These are phyloP conservation scores for Linnemannia elongata DNA, from an alignment of 192 early-diverging fungal species.

Conservation along the genomic window DNA sequence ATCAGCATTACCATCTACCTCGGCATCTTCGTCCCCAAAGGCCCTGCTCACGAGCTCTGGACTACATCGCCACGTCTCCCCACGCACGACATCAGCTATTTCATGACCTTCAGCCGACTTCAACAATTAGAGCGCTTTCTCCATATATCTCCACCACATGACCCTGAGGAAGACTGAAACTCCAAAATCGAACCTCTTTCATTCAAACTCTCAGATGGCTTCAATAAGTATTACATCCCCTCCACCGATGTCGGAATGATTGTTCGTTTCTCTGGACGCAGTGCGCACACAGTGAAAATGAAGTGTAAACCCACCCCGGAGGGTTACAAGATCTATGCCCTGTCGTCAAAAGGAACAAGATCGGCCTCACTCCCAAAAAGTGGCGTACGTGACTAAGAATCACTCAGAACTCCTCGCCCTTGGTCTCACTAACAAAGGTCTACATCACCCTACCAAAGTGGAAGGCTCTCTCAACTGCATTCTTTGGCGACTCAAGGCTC, in stretches of 20 bases:
- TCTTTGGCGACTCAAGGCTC: no score
- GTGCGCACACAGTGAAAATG: constrained; percentile 29
- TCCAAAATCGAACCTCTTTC: constrained; percentile 32
- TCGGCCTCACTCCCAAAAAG: no score
- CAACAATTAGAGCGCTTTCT: constrained; percentile 37
- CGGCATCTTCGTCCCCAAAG: constrained; percentile 16
- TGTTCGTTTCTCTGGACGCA: constrained; percentile 29
- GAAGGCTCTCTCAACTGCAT: no score
- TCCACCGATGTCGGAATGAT: constrained; percentile 44
- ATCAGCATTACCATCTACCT: constrained; percentile 39
- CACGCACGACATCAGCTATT: constrained; percentile 10
- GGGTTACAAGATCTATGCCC: constrained; percentile 46
- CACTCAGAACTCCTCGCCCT: not conserved
- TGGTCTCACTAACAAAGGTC: no score
- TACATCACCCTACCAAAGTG: no score
- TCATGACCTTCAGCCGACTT: constrained; percentile 37
- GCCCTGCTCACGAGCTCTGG: no score
- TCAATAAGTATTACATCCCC: constrained; percentile 29
- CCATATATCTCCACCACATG: constrained; percentile 17
- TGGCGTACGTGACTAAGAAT: no score
- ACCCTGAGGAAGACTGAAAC: not conserved
- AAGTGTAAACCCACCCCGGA: constrained; percentile 44
- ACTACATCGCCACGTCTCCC: not conserved
- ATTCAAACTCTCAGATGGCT: constrained; percentile 15
- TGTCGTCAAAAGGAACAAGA: constrained; percentile 1